Evolutionary conservation across 2,329 filamentous ascomycete species (phyloP).

Genomic region (Malbranchea zuffiana): DNA sequence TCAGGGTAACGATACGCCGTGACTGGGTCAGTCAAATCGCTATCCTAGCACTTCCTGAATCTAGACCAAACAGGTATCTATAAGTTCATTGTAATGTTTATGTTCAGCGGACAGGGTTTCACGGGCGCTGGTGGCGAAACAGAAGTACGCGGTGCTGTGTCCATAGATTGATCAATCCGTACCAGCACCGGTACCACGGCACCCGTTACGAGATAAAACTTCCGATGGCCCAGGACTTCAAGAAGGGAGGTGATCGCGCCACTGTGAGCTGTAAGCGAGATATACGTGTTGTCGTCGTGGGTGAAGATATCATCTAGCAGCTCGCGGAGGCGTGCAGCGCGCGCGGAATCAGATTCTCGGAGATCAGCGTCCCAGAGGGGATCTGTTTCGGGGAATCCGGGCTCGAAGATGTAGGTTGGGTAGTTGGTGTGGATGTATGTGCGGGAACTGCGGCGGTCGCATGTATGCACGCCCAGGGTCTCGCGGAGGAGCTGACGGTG

Average conservation of each 20-base stretch:
- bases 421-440: conserved; percentile 40
- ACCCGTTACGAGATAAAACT: conserved; percentile 40
- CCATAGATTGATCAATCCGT: no score
- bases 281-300: conserved; percentile 36
- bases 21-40: no score
- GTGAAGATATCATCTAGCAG: conserved; percentile 46
- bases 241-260: conserved; percentile 48
- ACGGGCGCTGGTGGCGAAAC: no score
- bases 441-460: conserved; percentile 44
- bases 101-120: no score
- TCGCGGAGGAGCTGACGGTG: conserved; percentile 44
- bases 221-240: conserved; percentile 35
- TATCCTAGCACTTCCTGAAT: no score
- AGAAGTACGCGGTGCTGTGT: no score
- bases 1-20: no score
- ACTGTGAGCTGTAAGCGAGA: conserved; percentile 49
- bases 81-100: no score
- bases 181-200: conserved; percentile 43
- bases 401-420: conserved; percentile 43
- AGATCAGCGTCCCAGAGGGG: conserved; percentile 40
- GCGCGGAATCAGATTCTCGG: conserved; percentile 40
- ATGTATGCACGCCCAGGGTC: conserved; percentile 51
- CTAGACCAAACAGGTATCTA: no score
- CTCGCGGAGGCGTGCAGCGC: conserved; percentile 36
- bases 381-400: conserved; percentile 45